These are phyloP conservation scores for Secale cereale DNA, from an alignment of 176 grass and related monocot genomes.

Conservation along the genomic window DNA sequence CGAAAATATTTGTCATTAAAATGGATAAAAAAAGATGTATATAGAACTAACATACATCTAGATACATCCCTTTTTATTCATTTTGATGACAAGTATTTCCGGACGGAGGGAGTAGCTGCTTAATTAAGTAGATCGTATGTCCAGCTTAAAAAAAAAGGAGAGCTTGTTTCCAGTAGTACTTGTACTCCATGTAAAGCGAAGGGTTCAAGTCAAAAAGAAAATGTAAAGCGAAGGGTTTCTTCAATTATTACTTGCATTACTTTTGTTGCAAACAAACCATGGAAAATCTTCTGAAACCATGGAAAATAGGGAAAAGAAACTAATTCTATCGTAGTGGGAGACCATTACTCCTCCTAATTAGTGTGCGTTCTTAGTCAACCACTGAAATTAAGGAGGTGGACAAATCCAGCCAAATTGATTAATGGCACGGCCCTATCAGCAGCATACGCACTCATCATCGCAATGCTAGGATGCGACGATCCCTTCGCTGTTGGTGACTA, in stretches of 20 bases:
- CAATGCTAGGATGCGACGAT: neutral
- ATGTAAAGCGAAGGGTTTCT: neutral
- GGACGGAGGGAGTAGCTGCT: no score
- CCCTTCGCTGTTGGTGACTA: slow-evolving; percentile 12
- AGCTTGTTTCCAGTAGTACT: no score
- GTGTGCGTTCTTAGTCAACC: neutral
- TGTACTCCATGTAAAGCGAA: no score
- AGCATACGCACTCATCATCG: neutral
- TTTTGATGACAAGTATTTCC: no score
- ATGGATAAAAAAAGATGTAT: no score
- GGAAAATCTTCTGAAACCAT: neutral
- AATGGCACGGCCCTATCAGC: neutral
- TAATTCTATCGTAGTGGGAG: neutral
- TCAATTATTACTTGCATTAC: neutral
- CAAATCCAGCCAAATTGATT: neutral
- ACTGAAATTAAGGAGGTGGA: neutral
- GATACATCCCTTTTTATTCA: no score
- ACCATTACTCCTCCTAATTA: neutral
- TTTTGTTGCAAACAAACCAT: neutral
- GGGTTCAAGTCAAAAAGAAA: no score
- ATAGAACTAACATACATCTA: no score
- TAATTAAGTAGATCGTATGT: neutral
- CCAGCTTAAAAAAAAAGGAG: no score
- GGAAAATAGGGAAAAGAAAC: no score
- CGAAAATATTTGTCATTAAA: no score